Evolutionary conservation across 108 stramenopile genomes (phyloP), one percentile per base, ranked within the genome.

Genomic region (Cyclotella atomus): DNA sequence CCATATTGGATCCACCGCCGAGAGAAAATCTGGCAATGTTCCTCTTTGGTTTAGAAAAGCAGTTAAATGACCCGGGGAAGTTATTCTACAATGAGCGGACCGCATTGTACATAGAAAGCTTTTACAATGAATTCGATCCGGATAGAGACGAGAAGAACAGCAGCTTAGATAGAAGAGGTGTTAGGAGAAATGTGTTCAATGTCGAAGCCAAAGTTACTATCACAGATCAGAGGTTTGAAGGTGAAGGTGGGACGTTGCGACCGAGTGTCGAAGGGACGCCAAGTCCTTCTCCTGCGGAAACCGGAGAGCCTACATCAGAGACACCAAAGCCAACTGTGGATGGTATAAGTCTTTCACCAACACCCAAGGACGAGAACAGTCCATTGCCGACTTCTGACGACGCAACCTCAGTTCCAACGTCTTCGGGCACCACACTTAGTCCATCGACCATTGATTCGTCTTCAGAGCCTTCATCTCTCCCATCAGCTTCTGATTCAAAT

Each of bases 81-180:
- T n/a, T 19, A 25, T 57, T 29, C 15, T 70, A 35, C 36, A 57
- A 41, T 14, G 54, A 56, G 27, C 50, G 55, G 25, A 70, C 70
- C 1, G 57, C 17, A 9, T 14, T 2, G 56, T 71, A 71, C 57
- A 60, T 71, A 28, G 70, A 71, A 55, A 59, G 29, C 44, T 71
- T 71, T 23, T 71, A 60, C 57, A 71, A 71, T 59, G 57, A 70
- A 0, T 60, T 41, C 23, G 43, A 59, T 12, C 14, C 19, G 20
- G 21, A 28, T 6, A 28, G 3, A 17, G 29, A 21, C 9, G 27
- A 56, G 34, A 28, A 24, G n/a, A 24, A 23, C 20, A 23, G 20
- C 24, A 1, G 1, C 21, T 23, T 23, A 23, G 52, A 52, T 3
- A 19, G 20, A 8, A 24, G 38, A 29, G 45, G 45, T 14, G 56